Conservation (phyloP, 164 flowering plant species). For the Nymphaea colorata region DNA sequence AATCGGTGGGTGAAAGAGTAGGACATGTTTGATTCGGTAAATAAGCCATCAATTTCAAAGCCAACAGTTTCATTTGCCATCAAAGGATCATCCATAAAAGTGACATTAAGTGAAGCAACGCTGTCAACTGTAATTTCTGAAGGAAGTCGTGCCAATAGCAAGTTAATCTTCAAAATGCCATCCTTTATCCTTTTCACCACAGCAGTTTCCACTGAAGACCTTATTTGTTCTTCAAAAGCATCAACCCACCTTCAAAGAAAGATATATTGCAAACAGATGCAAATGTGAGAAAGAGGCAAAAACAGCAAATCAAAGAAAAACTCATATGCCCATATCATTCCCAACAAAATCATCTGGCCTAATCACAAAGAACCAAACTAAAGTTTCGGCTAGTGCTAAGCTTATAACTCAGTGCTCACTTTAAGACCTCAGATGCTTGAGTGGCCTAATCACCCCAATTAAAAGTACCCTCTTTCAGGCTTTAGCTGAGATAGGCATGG, state of each 20-base stretch:
- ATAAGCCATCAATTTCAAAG: conserved; percentile 71
- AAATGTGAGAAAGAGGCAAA: not conserved
- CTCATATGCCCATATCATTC: not conserved
- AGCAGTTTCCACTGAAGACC: conserved; percentile 61
- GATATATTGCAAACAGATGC: not conserved
- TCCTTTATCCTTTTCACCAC: conserved; percentile 56
- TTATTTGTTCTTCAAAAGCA: conserved; percentile 69
- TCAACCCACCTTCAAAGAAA: conserved; percentile 46
- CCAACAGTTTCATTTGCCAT: conserved; percentile 52
- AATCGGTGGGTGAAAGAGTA: conserved; percentile 6
- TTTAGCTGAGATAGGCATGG: too few relatives aligned
- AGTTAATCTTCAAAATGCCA: conserved; percentile 52
- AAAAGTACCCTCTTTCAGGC: too few relatives aligned
- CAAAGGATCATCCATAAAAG: conserved; percentile 46
- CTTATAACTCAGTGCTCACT: too few relatives aligned
- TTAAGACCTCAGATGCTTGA: too few relatives aligned
- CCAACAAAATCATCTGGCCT: too few relatives aligned
- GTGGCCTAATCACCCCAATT: too few relatives aligned
- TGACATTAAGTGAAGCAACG: conserved; percentile 55
- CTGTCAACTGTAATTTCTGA: conserved; percentile 41
- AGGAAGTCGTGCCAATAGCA: conserved; percentile 56
- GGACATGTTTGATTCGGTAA: conserved; percentile 20
- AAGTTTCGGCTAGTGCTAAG: too few relatives aligned
- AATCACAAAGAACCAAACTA: too few relatives aligned
- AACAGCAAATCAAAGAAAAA: not conserved